Base-by-base conservation (phyloP, 2,329 filamentous ascomycete species). In the Cladosporium halotolerans region DNA sequence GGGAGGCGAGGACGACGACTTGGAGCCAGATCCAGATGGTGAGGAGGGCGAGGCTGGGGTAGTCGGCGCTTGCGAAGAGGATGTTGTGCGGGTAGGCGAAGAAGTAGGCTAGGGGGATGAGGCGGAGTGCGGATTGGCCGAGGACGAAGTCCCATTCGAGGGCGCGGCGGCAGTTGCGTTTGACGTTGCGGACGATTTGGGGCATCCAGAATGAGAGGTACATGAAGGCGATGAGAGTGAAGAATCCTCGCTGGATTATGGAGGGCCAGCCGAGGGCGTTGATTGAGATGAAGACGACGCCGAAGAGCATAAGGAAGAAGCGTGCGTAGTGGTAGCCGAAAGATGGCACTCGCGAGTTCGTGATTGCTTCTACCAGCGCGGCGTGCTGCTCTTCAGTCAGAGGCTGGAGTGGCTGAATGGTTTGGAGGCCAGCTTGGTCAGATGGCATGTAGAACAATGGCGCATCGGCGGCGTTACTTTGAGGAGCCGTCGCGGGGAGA, bases 151-250 rank as follows among this genome's bases (percentile, higher is more conserved):
- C 86, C 90, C 91, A 96, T 3, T 85, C 80, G n/a, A 97, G 77
- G 1, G 92, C 91, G 63, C 88, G 88, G 39, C 91, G 88, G 69
- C 90, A 96, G 71, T 96, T 96, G 51, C 92, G 88, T 70, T 88
- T 83, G 50, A 87, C 78, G 68, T 99, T 99, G 57, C 93, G 88
- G 66, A 87, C 82, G 60, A 97, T 95, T 68, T 99, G 93, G 0
- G 93, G 92, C 1, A 84, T 67, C 92, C 92, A 97, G 66, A 96
- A 85, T 16, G 91, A 96, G 42, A 96, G 80, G 67, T 96, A 96
- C 50, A 80, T 60, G 62, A 92, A 82, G 2, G 81, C 78, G 18
- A 95, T 73, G 2, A 77, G 58, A 66, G 91, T 77, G 57, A 77
- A 76, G 67, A 83, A 85, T 40, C 76, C 66, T 2, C 74, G 73